Evolutionary conservation across 2,329 filamentous ascomycete species (phyloP).

Genomic region (Pseudovirgaria hyperparasitica): DNA sequence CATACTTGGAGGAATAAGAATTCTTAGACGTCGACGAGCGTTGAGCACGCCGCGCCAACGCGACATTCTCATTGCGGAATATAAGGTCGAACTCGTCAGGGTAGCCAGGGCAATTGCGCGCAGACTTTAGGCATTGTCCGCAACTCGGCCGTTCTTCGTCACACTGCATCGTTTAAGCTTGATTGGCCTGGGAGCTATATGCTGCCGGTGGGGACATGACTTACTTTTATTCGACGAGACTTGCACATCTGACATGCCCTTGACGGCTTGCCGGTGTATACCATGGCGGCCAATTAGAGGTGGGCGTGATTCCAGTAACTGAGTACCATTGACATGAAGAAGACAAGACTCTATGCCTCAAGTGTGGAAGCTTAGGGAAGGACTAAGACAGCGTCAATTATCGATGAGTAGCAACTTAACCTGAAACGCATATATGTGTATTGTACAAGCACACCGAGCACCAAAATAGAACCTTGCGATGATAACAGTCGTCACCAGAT

Average conservation of each 20-base stretch:
- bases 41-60: constrained; percentile 49
- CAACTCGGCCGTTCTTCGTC: constrained; percentile 56
- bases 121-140: constrained; percentile 51
- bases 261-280: constrained; percentile 28
- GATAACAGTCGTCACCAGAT: too few relatives aligned
- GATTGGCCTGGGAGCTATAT: neutral
- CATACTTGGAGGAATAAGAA: constrained; percentile 9
- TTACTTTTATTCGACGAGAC: constrained; percentile 59
- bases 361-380: too few relatives aligned
- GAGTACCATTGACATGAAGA: too few relatives aligned
- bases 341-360: too few relatives aligned
- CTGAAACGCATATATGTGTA: too few relatives aligned
- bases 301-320: too few relatives aligned
- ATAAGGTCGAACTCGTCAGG: constrained; percentile 61
- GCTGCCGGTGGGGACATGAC: constrained; percentile 9
- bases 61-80: constrained; percentile 59
- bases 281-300: constrained; percentile 16
- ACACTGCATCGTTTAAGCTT: constrained; percentile 33
- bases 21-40: constrained; percentile 21
- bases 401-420: too few relatives aligned
- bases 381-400: too few relatives aligned
- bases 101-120: constrained; percentile 53
- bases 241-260: constrained; percentile 62
- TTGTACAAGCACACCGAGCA: too few relatives aligned
- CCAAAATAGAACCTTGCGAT: too few relatives aligned